Conservation (phyloP, 2,329 filamentous ascomycete species). For the Ilyonectria sp. region DNA sequence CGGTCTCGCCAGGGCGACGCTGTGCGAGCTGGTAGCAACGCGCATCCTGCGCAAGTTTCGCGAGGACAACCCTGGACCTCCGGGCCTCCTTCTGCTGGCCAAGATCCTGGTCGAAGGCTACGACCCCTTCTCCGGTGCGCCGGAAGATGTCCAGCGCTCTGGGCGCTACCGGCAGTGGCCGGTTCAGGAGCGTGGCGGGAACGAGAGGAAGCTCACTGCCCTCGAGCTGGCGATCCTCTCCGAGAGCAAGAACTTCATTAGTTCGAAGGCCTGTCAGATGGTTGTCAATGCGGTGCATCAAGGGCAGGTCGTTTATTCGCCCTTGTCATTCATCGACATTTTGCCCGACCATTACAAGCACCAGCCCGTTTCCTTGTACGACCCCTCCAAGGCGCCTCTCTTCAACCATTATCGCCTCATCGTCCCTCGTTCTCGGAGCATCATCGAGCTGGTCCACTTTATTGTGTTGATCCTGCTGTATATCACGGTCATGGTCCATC, state of each 20-base stretch:
- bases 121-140: slow-evolving; percentile 78
- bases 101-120: slow-evolving; percentile 79
- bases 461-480: slow-evolving; percentile 73
- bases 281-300: slow-evolving; percentile 79
- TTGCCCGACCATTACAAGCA: slow-evolving; percentile 81
- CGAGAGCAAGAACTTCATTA: slow-evolving; percentile 77
- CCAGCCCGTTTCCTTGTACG: slow-evolving; percentile 77
- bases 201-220: slow-evolving; percentile 72
- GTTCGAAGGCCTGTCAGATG: slow-evolving; percentile 75
- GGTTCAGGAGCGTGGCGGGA: slow-evolving; percentile 56
- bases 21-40: slow-evolving; percentile 78
- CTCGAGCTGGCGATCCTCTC: slow-evolving; percentile 81
- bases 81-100: slow-evolving; percentile 74
- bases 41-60: slow-evolving; percentile 76
- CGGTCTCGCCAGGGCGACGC: slow-evolving; percentile 74
- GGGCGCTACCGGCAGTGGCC: slow-evolving; percentile 59
- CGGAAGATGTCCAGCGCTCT: slow-evolving; percentile 67
- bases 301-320: slow-evolving; percentile 78
- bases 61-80: slow-evolving; percentile 73
- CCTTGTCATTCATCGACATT: slow-evolving; percentile 78
- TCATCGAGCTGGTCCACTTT: slow-evolving; percentile 77
- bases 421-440: slow-evolving; percentile 75
- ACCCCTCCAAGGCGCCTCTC: slow-evolving; percentile 73
- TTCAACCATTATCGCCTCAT: slow-evolving; percentile 80
- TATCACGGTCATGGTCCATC: slow-evolving; percentile 72